Conservation (phyloP, 768 basidiomycete genomes). For the Lactifluus piperatus region DNA sequence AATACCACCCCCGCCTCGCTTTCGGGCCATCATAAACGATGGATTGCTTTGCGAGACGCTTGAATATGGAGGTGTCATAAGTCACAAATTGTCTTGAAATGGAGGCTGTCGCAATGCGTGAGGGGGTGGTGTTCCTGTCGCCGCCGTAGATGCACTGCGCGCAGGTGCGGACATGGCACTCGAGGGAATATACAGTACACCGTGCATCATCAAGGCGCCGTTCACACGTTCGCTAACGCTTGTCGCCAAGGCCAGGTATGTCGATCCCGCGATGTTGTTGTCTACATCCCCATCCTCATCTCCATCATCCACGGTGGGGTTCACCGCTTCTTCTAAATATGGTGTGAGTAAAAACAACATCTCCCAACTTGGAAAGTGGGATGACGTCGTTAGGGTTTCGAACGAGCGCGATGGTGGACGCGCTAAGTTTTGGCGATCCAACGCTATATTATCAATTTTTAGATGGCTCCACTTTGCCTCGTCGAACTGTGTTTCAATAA, state of each 20-base stretch:
- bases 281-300: no score
- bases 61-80: constrained; percentile 47
- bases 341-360: constrained; percentile 45
- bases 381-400: constrained; percentile 32
- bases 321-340: constrained; percentile 44
- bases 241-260: constrained; percentile 42
- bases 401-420: constrained; percentile 38
- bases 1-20: constrained; percentile 54
- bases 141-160: constrained; percentile 45
- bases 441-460: constrained; percentile 31
- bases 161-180: constrained; percentile 69
- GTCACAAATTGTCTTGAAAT: constrained; percentile 75
- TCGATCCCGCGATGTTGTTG: constrained; percentile 52
- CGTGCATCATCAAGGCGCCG: constrained; percentile 42
- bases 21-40: constrained; percentile 42
- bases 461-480: constrained; percentile 28
- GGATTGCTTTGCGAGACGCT: constrained; percentile 43
- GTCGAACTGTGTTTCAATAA: constrained; percentile 24
- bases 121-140: constrained; percentile 41
- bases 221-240: constrained; percentile 38
- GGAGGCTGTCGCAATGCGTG: constrained; percentile 50
- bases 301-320: constrained; percentile 54
- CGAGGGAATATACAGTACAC: constrained; percentile 72
- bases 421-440: constrained; percentile 45
- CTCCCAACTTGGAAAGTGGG: constrained; percentile 25